phyloP scores from a whole-genome alignment of 352 stramenopile genomes.

The Phytophthora ramorum region DNA sequence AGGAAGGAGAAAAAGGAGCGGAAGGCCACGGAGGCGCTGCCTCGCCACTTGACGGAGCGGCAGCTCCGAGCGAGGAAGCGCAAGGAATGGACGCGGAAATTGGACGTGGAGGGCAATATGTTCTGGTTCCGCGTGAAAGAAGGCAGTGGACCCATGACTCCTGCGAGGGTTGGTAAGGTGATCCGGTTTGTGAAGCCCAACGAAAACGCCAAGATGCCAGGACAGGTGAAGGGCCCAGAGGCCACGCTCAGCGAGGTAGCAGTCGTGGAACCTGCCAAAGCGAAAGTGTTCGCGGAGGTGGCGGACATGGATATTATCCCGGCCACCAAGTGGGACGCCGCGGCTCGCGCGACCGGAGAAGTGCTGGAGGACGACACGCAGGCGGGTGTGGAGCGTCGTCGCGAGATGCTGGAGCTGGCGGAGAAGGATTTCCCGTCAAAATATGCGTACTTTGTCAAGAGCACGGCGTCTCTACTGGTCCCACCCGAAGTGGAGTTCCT shows the following conservation, averaged over 20 bases:
- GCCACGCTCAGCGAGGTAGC: slow-evolving; percentile 38
- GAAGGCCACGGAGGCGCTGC: slow-evolving; percentile 2
- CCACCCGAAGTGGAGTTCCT: slow-evolving; percentile 53
- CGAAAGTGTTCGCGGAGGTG: slow-evolving; percentile 43
- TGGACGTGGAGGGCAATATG: slow-evolving; percentile 62
- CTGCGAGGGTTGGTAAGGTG: slow-evolving; percentile 38
- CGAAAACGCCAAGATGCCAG: slow-evolving; percentile 37
- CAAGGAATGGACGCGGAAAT: slow-evolving; percentile 63
- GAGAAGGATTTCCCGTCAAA: slow-evolving; percentile 57
- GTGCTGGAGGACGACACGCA: slow-evolving; percentile 36
- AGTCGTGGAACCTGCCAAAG: slow-evolving; percentile 36
- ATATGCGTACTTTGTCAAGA: slow-evolving; percentile 58
- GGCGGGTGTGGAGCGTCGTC: slow-evolving; percentile 38
- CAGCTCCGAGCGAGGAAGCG: slow-evolving; percentile 51
- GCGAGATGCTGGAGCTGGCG: slow-evolving; percentile 37
- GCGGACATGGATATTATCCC: slow-evolving; percentile 48
- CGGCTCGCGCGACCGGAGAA: slow-evolving; percentile 38
- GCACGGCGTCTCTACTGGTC: slow-evolving; percentile 42
- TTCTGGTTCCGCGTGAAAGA: slow-evolving; percentile 61
- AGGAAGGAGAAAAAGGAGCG: slow-evolving; percentile 22
- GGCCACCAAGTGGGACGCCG: slow-evolving; percentile 43
- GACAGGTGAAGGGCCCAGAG: slow-evolving; percentile 24
- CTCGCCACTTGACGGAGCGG: slow-evolving; percentile 35
- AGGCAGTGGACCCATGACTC: slow-evolving; percentile 7
- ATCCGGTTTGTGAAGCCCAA: slow-evolving; percentile 38